Evolutionary conservation across 352 stramenopile genomes (phyloP).

Genomic region (Thalassiosira oceanica): DNA sequence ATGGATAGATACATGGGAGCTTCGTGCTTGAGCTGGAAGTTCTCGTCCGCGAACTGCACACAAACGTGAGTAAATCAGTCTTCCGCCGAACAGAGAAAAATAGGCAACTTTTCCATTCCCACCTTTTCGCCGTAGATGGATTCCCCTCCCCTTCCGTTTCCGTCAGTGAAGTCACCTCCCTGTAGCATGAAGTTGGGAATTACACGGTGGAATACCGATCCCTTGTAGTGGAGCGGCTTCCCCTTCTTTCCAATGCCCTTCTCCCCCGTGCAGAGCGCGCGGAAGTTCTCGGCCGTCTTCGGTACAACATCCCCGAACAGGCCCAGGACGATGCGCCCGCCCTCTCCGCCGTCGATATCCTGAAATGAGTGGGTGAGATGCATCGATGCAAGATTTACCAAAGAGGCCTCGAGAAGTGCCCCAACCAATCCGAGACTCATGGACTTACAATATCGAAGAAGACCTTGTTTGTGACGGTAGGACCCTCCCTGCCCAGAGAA

Average conservation of each 20-base stretch:
- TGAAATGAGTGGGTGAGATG: too few relatives aligned
- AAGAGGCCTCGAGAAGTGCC: too few relatives aligned
- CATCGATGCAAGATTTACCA: too few relatives aligned
- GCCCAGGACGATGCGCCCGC: conserved; percentile 70
- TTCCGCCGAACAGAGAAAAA: too few relatives aligned
- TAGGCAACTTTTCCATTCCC: too few relatives aligned
- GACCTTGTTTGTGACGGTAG: background rate
- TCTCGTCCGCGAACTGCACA: conserved; percentile 6
- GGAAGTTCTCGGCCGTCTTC: conserved; percentile 98
- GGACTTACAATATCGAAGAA: background rate
- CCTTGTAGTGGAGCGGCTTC: conserved; percentile 94
- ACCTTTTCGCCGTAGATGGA: conserved; percentile 55
- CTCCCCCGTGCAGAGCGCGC: conserved; percentile 95
- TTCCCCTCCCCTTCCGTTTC: conserved; percentile 87
- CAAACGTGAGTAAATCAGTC: conserved; percentile 28
- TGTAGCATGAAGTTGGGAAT: conserved; percentile 88
- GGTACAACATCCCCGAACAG: conserved; percentile 91
- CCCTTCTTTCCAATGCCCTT: conserved; percentile 51
- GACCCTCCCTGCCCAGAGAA: too few relatives aligned
- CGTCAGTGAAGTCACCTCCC: conserved; percentile 92
- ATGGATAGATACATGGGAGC: conserved; percentile 67
- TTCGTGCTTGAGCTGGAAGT: conserved; percentile 60
- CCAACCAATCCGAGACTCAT: too few relatives aligned
- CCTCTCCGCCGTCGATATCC: too few relatives aligned
- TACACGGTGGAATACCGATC: conserved; percentile 93